Evolutionary conservation across 1,284 basidiomycete species (phyloP).

Genomic region (Salmacisia buchloeana): DNA sequence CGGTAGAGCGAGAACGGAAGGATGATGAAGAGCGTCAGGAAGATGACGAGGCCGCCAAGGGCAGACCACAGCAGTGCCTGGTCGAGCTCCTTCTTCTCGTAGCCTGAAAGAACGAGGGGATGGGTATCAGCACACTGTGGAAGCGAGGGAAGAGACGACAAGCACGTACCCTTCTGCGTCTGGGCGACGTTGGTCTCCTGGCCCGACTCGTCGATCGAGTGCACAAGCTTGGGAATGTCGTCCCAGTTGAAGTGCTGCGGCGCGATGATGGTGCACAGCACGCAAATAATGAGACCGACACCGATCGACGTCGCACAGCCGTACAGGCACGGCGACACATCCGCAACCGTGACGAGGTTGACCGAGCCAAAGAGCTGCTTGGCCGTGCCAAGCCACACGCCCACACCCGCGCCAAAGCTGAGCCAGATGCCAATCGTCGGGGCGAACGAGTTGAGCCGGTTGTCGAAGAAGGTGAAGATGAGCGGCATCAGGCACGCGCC

Average conservation of each 20-base stretch:
- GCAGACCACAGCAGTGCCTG: conserved; percentile 22
- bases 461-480: conserved; percentile 40
- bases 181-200: conserved; percentile 13
- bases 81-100: conserved; percentile 21
- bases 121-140: conserved; percentile 8
- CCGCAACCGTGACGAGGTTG: conserved; percentile 25
- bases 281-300: conserved; percentile 23
- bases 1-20: conserved; percentile 47
- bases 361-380: conserved; percentile 27
- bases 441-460: conserved; percentile 17
- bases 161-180: not conserved
- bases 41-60: conserved; percentile 18
- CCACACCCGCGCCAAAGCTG: conserved; percentile 37
- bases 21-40: conserved; percentile 44
- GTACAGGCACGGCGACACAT: conserved; percentile 29
- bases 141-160: not conserved
- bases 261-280: conserved; percentile 20
- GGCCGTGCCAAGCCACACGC: conserved; percentile 42
- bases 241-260: conserved; percentile 32
- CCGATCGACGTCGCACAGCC: conserved; percentile 37
- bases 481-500: conserved; percentile 30
- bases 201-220: conserved; percentile 8
- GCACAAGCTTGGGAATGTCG: conserved; percentile 18
- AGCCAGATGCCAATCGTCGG: conserved; percentile 29
- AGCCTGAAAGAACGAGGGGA: conserved; percentile 1